A percentile compares a stretch with the other conserved stretches of the same genome.
phyloP scores from a whole-genome alignment of 2,329 filamentous ascomycete genomes.

The Talaromyces rugulosus region DNA sequence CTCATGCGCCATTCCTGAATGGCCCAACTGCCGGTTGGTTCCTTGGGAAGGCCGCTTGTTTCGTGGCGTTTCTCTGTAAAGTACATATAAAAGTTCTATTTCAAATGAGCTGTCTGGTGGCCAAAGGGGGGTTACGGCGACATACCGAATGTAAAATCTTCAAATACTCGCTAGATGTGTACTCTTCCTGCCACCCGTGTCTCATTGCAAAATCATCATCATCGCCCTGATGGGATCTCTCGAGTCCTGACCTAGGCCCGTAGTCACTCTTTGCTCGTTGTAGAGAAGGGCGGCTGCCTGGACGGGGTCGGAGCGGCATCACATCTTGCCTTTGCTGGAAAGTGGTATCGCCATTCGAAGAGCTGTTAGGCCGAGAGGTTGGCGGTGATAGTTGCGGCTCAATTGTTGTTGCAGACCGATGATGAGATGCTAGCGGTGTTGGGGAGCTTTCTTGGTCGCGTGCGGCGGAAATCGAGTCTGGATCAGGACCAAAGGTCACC shows the following conservation, averaged over 20 bases:
- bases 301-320: conserved; percentile 24
- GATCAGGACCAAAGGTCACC: conserved; percentile 36
- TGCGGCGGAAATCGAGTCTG: conserved; percentile 27
- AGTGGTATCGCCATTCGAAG: conserved; percentile 24
- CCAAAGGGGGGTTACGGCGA: conserved; percentile 17
- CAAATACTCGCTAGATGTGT: conserved; percentile 85
- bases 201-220: conserved; percentile 58
- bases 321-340: conserved; percentile 18
- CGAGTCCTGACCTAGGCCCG: conserved; percentile 37
- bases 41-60: conserved; percentile 80
- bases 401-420: conserved; percentile 30
- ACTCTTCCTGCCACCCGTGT: conserved; percentile 90
- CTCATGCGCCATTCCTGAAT: conserved; percentile 94
- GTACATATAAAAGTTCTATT: conserved; percentile 98
- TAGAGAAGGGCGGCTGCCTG: conserved; percentile 32
- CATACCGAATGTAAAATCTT: conserved; percentile 75
- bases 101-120: neutral
- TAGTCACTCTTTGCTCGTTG: conserved; percentile 53
- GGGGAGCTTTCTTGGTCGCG: conserved; percentile 10
- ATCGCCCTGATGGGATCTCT: conserved; percentile 30
- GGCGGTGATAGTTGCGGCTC: conserved; percentile 23
- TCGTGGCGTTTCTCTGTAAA: conserved; percentile 98
- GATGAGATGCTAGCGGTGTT: conserved; percentile 6
- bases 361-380: conserved; percentile 26
- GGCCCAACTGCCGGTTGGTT: conserved; percentile 53